Evolutionary conservation across 805 yeast genomes (phyloP), one percentile per base, ranked within the genome.

Genomic region (Kluyveromyces dobzhanskii): DNA sequence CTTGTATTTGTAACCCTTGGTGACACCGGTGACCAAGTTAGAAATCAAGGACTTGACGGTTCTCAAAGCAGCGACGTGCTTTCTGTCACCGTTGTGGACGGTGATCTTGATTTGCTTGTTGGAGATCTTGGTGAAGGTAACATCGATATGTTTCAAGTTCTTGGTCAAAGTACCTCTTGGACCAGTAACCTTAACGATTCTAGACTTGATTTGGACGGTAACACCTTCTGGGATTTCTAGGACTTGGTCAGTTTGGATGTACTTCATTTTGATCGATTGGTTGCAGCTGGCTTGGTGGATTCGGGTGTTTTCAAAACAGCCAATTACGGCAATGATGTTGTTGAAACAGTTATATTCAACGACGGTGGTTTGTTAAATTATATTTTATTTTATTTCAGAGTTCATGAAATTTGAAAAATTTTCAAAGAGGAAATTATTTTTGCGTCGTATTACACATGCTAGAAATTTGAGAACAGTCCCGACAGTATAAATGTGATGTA

Each of bases 51-150:
- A 85, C 76, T 86, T 88, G 70, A 92, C 97, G 49, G 98, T 90
- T 80, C 97, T 88, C 69, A 92, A 78, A 65, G 96, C 84, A 69
- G 99, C 99, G 69, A 92, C 97, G 76, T 92, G 98, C 83, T 90
- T 90, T 80, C 97, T 85, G 84, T 86, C 95, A 76, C 97, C 98
- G 70, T 90, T 86, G 82, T 84, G 94, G 56, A 92, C 96, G 58
- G 87, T 76, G 67, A 92, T 78, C 74, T 82, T 84, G 73, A 92
- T 75, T 61, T 75, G 78, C 53, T 64, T 73, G 73, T 76, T 72
- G 65, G 70, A 67, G 51, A 84, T 64, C 76, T 88, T 86, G 63
- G 68, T 59, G 82, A 92, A 90, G 57, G 96, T 81, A 59, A 92
- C 95, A 69, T 90, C 85, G 62, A 92, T 80, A 76, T 92, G 98